Evolutionary conservation across 2,329 filamentous ascomycete species (phyloP).

Genomic region (Aureobasidium mangrovei): DNA sequence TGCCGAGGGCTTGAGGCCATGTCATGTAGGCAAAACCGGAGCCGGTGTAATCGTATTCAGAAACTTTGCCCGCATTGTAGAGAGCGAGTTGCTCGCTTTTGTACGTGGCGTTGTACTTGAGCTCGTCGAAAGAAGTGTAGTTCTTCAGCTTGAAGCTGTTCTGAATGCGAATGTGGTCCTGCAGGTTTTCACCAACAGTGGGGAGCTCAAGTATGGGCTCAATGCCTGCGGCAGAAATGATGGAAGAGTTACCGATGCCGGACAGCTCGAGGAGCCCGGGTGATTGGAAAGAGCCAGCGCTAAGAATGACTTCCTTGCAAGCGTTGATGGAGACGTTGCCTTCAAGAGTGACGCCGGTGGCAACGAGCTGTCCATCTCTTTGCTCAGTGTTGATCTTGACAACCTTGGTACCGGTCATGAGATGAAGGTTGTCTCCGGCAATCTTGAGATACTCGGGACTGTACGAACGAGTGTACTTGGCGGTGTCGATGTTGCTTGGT

Average conservation of each 20-base stretch:
- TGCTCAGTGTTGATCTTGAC: conserved; percentile 30
- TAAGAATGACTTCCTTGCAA: conserved; percentile 41
- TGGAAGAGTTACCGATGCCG: conserved; percentile 40
- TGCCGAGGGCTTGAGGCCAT: conserved; percentile 33
- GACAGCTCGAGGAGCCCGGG: conserved; percentile 51
- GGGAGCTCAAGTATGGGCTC: conserved; percentile 29
- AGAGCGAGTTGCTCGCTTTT: conserved; percentile 14
- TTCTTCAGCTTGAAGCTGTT: conserved; percentile 25
- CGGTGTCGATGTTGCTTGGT: conserved; percentile 5
- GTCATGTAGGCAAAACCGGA: conserved; percentile 23
- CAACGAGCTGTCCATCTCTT: conserved; percentile 15
- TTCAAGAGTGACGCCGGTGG: conserved; percentile 27
- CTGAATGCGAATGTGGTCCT: conserved; percentile 33
- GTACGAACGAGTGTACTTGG: conserved; percentile 18
- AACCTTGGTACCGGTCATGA: conserved; percentile 31
- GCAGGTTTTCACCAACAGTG: conserved; percentile 41
- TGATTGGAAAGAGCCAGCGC: conserved; percentile 48
- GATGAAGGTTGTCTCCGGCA: conserved; percentile 31
- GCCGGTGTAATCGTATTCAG: conserved; percentile 20
- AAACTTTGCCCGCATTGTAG: conserved; percentile 18
- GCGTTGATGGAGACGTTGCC: conserved; percentile 26
- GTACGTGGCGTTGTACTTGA: conserved; percentile 15
- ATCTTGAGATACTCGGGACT: neutral
- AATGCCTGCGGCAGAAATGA: conserved; percentile 35
- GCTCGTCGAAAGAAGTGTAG: conserved; percentile 14